Conservation (phyloP, 1,139 yeast species). For the Pneumocystis murina region DNA sequence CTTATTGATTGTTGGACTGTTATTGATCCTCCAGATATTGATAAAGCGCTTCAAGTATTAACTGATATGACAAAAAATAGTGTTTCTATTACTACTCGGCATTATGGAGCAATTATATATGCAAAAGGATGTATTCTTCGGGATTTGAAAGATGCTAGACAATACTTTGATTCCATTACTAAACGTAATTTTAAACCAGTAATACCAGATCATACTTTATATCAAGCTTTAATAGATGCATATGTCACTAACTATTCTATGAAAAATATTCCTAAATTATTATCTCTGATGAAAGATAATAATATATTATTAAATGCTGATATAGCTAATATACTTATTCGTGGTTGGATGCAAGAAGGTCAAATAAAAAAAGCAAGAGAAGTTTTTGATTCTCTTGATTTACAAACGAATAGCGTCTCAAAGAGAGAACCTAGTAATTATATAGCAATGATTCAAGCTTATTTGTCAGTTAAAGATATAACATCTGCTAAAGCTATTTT, state of each 20-base stretch:
- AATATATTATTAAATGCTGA: slow-evolving; percentile 25
- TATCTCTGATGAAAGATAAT: slow-evolving; percentile 25
- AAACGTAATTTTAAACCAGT: slow-evolving; percentile 12
- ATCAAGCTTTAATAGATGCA: slow-evolving; percentile 29
- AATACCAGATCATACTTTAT: slow-evolving; percentile 26
- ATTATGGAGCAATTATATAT: slow-evolving; percentile 27
- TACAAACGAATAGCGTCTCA: slow-evolving; percentile 16
- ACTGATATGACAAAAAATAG: slow-evolving; percentile 18
- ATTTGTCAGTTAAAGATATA: slow-evolving; percentile 20
- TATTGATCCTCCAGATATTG: slow-evolving; percentile 23
- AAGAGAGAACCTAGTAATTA: slow-evolving; percentile 25
- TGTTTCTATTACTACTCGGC: slow-evolving; percentile 21
- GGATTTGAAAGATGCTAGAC: slow-evolving; percentile 24
- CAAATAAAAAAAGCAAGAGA: slow-evolving; percentile 22
- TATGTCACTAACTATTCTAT: slow-evolving; percentile 24
- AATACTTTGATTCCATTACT: slow-evolving; percentile 20
- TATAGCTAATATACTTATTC: slow-evolving; percentile 25
- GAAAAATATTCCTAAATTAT: slow-evolving; percentile 21
- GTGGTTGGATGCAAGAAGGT: slow-evolving; percentile 26
- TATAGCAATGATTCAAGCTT: slow-evolving; percentile 26
- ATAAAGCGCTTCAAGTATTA: slow-evolving; percentile 27
- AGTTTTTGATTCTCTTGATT: slow-evolving; percentile 22
- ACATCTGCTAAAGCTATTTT: slow-evolving; percentile 20
- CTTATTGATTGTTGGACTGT: slow-evolving; percentile 27
- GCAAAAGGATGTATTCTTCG: slow-evolving; percentile 28